Percentiles rank a stretch among this genome's conserved stretches.
These are phyloP conservation scores for Pelargonium nanum DNA, from an alignment of 345 rosid species.

Conservation along the genomic window DNA sequence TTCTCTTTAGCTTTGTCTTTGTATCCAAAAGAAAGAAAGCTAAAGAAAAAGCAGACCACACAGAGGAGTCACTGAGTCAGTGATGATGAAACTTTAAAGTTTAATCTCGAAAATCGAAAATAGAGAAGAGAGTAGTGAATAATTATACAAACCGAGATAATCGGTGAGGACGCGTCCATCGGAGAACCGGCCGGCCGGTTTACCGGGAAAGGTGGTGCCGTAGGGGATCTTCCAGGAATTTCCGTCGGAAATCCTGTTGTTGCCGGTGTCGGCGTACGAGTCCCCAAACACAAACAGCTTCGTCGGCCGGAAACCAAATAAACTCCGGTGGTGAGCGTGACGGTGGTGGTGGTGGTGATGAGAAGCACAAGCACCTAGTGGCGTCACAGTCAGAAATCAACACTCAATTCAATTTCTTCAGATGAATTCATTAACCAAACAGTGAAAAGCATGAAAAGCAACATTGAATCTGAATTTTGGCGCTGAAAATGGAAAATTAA, in stretches of 20 bases:
- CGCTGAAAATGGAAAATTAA: too few relatives aligned
- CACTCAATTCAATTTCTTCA: too few relatives aligned
- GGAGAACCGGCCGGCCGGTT: slow-evolving; percentile 56
- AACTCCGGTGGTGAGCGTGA: not conserved
- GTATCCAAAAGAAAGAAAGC: not conserved
- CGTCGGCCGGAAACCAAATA: slow-evolving; percentile 17
- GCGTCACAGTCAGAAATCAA: not conserved
- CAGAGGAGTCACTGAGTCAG: too few relatives aligned
- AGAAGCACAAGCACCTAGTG: not conserved
- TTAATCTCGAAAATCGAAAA: not conserved
- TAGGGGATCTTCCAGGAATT: slow-evolving; percentile 52
- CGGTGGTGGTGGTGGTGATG: not conserved
- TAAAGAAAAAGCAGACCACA: not conserved
- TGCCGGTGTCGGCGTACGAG: slow-evolving; percentile 59
- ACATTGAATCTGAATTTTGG: too few relatives aligned
- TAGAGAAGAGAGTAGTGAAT: not conserved
- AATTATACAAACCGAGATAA: slow-evolving; percentile 28
- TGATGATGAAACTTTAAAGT: not conserved
- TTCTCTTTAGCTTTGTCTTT: too few relatives aligned
- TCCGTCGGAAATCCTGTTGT: slow-evolving; percentile 17
- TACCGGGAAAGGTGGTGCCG: slow-evolving; percentile 50
- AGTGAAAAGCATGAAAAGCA: too few relatives aligned
- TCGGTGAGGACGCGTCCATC: slow-evolving; percentile 55
- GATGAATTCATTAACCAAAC: too few relatives aligned
- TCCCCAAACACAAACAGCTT: slow-evolving; percentile 65